A percentile compares a stretch with the other conserved stretches of the same genome.
Conservation (phyloP, 805 yeast genomes). For the Metschnikowia sp. region DNA sequence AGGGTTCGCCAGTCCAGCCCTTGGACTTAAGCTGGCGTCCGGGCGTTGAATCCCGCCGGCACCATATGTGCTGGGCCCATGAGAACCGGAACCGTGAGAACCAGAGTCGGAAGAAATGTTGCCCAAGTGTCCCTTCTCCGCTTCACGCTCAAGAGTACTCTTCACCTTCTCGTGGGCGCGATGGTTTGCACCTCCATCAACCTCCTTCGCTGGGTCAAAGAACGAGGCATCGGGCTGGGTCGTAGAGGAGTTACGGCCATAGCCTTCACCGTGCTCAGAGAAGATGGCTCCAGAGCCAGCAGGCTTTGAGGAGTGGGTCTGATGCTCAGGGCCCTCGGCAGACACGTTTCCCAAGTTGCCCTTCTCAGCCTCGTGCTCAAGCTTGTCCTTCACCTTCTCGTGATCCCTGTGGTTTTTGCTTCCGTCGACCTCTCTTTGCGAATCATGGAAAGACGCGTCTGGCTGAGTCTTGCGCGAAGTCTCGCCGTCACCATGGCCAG, state of each 20-base stretch:
- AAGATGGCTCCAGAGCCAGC: neutral
- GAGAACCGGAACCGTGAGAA: neutral
- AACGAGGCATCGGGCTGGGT: conserved; percentile 9
- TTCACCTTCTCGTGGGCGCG: conserved; percentile 6
- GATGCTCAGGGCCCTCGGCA: neutral
- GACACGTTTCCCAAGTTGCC: conserved; percentile 11
- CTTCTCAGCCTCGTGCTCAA: conserved; percentile 9
- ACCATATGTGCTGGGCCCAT: neutral
- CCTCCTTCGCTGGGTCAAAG: conserved; percentile 3
- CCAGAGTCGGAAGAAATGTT: conserved; percentile 4
- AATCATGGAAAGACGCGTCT: conserved; percentile 10
- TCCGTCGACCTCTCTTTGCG: conserved; percentile 10
- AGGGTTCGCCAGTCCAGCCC: neutral
- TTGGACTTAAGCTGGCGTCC: neutral
- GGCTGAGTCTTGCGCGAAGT: neutral
- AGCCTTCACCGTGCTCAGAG: neutral
- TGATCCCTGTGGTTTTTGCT: conserved; percentile 7
- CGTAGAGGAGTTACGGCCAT: neutral
- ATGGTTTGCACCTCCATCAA: conserved; percentile 10
- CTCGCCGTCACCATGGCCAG: neutral
- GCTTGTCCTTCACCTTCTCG: conserved; percentile 6
- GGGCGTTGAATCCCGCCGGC: neutral
- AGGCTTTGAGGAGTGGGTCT: neutral
- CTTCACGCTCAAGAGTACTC: conserved; percentile 5
- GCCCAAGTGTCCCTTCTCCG: conserved; percentile 10